Conservation (phyloP, 225 moss, liverwort and hornwort genomes). For the Thuidium tamariscinum region DNA sequence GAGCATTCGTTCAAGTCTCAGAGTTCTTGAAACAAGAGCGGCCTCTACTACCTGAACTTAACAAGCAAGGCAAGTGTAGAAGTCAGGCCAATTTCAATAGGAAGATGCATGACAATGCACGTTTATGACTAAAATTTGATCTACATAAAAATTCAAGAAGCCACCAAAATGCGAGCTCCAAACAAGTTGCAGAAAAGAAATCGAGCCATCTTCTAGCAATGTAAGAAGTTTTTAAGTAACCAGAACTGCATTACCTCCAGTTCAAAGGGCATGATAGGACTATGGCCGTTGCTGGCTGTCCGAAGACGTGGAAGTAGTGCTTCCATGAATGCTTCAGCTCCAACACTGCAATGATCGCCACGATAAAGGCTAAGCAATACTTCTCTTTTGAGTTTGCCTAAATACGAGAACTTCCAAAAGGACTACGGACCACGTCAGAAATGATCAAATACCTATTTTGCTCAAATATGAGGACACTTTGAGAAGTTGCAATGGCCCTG, state of each 20-base stretch:
- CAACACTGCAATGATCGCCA: conserved; percentile 33
- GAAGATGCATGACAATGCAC: background rate
- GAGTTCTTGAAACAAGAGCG: conserved; percentile 79
- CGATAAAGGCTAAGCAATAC: background rate
- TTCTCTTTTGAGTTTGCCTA: background rate
- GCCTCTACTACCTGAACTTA: conserved; percentile 83
- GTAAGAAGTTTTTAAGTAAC: background rate
- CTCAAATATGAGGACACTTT: conserved; percentile 90
- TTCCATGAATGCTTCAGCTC: conserved; percentile 69
- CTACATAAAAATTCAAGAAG: background rate
- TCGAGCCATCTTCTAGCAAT: background rate
- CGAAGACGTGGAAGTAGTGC: conserved; percentile 57
- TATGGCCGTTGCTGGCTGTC: conserved; percentile 30
- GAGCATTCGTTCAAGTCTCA: conserved; percentile 76
- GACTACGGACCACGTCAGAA: background rate
- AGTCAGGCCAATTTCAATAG: background rate
- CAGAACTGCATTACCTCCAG: conserved; percentile 56
- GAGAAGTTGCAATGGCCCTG: conserved; percentile 79
- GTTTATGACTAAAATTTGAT: background rate
- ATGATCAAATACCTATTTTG: conserved; percentile 36
- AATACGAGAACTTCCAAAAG: background rate
- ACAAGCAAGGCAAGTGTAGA: conserved; percentile 4
- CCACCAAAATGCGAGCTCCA: background rate
- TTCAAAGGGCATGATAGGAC: conserved; percentile 76
- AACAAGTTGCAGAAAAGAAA: background rate